Percentiles rank a stretch among this genome's conserved stretches.
These are phyloP conservation scores for Excoecaria cochinchinensis DNA, from an alignment of 345 rosid genomes.

Conservation along the genomic window DNA sequence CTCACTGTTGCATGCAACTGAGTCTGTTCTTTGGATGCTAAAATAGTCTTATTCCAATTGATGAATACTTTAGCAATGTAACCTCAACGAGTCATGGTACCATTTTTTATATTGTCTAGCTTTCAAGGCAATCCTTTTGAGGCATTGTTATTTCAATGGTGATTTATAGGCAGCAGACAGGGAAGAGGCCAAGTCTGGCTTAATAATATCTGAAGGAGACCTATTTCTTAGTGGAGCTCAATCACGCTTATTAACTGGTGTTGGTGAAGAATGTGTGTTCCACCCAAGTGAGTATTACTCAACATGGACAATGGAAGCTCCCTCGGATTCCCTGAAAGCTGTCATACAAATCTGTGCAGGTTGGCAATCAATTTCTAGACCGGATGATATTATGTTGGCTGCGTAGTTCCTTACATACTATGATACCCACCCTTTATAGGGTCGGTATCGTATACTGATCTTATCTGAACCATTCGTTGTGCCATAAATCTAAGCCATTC, in stretches of 20 bases:
- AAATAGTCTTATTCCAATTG: background rate
- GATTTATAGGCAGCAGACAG: constrained; percentile 50
- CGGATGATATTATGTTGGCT: constrained; percentile 30
- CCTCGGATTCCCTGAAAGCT: constrained; percentile 52
- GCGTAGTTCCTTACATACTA: too few species aligned
- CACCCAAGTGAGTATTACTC: constrained; percentile 59
- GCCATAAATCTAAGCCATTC: too few species aligned
- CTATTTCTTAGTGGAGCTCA: constrained; percentile 59
- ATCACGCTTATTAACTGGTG: constrained; percentile 36
- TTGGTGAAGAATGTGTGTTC: constrained; percentile 42
- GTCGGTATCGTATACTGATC: too few species aligned
- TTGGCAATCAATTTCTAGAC: constrained; percentile 59
- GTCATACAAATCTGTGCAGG: constrained; percentile 55
- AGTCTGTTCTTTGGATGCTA: background rate
- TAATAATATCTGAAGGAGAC: constrained; percentile 61
- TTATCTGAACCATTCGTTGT: too few species aligned
- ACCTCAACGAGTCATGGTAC: background rate
- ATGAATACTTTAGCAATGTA: background rate
- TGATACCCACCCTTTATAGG: too few species aligned
- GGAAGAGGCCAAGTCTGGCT: constrained; percentile 55
- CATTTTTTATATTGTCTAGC: constrained; percentile 7
- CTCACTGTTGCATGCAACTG: background rate
- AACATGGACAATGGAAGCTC: constrained; percentile 55
- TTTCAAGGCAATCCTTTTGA: constrained; percentile 5
- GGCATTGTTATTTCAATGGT: constrained; percentile 13